Evolutionary conservation across 192 early-diverging fungal species (phyloP).

Genomic region (Tieghemiomyces parasiticus): DNA sequence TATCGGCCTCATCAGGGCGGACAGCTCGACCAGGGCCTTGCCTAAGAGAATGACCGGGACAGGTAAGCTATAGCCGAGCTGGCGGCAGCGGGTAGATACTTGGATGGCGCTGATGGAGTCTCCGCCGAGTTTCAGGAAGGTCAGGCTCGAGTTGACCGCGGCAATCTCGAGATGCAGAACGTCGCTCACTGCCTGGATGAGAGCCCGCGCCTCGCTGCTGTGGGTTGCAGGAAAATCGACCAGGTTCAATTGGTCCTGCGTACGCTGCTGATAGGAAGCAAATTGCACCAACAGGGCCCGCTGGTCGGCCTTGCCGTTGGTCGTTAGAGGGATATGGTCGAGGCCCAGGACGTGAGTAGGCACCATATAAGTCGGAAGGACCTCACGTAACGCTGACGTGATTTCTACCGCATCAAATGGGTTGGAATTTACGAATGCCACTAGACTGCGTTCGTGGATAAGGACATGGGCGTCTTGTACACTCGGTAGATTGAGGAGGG

Average conservation of each 20-base stretch:
- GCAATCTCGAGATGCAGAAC: background rate
- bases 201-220: background rate
- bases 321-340: background rate
- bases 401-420: background rate
- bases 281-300: background rate
- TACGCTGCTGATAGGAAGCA: background rate
- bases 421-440: background rate
- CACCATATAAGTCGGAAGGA: background rate
- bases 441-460: background rate
- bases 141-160: background rate
- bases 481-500: slow-evolving; percentile 8
- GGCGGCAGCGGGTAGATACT: background rate
- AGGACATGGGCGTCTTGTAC: slow-evolving; percentile 2
- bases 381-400: background rate
- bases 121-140: background rate
- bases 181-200: background rate
- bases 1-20: background rate
- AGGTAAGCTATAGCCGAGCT: background rate
- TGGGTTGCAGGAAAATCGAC: no score
- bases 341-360: background rate
- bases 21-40: background rate
- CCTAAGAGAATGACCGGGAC: background rate
- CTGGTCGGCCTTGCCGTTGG: background rate
- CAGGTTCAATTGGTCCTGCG: no score
- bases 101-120: background rate